Conservation (phyloP, 805 yeast genomes). For the Starmerella floris region DNA sequence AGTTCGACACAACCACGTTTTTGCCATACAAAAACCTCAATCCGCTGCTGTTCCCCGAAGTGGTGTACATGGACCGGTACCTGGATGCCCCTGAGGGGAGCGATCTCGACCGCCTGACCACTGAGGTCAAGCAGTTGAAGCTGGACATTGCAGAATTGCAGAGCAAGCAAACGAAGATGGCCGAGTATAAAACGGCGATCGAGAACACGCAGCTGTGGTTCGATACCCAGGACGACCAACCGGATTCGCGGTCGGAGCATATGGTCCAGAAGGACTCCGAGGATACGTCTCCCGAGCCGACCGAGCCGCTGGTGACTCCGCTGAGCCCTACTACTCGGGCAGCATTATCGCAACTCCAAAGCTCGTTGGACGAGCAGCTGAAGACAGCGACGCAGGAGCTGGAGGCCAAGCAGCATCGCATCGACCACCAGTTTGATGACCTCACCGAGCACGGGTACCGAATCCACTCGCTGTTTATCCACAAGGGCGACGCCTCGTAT, state of each 20-base stretch:
- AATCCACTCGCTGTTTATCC: constrained; percentile 84
- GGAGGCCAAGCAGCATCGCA: constrained; percentile 32
- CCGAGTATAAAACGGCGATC: not conserved
- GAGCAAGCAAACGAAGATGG: constrained; percentile 6
- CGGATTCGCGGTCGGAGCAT: not conserved
- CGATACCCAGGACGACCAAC: not conserved
- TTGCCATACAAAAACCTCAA: constrained; percentile 72
- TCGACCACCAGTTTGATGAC: constrained; percentile 48
- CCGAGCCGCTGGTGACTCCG: not conserved
- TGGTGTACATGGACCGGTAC: constrained; percentile 76
- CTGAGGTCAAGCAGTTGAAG: constrained; percentile 50
- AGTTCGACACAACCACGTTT: constrained; percentile 60
- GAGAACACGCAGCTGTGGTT: not conserved
- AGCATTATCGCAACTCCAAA: not conserved
- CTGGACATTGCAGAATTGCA: constrained; percentile 15
- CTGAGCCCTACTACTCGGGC: not conserved
- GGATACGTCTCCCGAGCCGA: not conserved
- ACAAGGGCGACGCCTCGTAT: constrained; percentile 87
- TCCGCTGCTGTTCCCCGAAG: constrained; percentile 68
- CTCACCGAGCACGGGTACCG: constrained; percentile 60
- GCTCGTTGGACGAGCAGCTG: not conserved
- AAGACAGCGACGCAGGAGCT: not conserved
- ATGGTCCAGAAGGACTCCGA: not conserved
- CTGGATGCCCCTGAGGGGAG: constrained; percentile 43
- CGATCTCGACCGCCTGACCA: constrained; percentile 39